These are phyloP conservation scores for Wallacemonas collosoma DNA, from an alignment of 208 protist species.

Conservation along the genomic window DNA sequence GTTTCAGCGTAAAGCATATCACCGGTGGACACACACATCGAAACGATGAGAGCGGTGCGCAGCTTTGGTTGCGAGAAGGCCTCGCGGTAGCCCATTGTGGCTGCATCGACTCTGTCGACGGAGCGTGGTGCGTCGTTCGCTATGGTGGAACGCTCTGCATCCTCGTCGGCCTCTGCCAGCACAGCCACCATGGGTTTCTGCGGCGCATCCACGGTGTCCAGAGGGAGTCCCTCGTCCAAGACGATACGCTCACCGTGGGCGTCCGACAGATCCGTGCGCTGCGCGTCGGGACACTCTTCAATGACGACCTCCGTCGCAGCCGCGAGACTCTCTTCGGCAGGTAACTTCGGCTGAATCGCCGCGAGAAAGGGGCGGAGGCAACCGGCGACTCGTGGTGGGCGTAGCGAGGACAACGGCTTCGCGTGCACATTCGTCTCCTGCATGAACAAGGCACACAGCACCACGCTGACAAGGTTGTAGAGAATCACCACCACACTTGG, in stretches of 20 bases:
- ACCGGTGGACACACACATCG: slow-evolving; percentile 56
- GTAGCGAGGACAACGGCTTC: slow-evolving; percentile 25
- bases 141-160: background rate
- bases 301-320: slow-evolving; percentile 7
- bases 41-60: slow-evolving; percentile 54
- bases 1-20: slow-evolving; percentile 67
- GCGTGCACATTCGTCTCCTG: slow-evolving; percentile 36
- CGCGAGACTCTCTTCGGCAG: background rate
- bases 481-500: slow-evolving; percentile 49
- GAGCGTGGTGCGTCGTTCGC: background rate
- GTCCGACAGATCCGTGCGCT: background rate
- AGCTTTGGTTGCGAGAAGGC: slow-evolving; percentile 43
- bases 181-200: background rate
- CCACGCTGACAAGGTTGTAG: slow-evolving; percentile 59
- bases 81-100: slow-evolving; percentile 52
- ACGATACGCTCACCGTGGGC: background rate
- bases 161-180: background rate
- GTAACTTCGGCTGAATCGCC: slow-evolving; percentile 31
- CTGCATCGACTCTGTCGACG: background rate
- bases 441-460: slow-evolving; percentile 42
- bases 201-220: background rate
- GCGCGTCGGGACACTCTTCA: background rate
- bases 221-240: background rate
- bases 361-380: slow-evolving; percentile 22
- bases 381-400: slow-evolving; percentile 19